Conservation (phyloP, 768 basidiomycete genomes). For the Suillus discolor region DNA sequence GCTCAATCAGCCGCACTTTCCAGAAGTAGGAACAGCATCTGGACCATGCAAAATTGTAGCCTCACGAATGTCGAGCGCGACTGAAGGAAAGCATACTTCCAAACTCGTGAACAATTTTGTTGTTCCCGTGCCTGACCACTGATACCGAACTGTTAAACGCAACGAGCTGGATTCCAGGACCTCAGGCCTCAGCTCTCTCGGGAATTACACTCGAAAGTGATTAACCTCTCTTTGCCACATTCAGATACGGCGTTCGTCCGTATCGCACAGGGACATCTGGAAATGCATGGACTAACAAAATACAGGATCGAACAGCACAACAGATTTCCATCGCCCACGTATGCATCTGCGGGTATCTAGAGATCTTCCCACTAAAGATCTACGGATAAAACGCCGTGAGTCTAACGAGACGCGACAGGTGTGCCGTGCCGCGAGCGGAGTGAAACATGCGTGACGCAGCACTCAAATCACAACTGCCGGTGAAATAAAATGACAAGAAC, state of each 20-base stretch:
- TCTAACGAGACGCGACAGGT: slow-evolving; percentile 56
- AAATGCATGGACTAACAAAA: slow-evolving; percentile 49
- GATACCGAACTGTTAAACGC: slow-evolving; percentile 51
- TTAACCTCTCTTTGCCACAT: slow-evolving; percentile 64
- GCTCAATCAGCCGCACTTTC: slow-evolving; percentile 3
- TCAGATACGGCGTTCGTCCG: slow-evolving; percentile 64
- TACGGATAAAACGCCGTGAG: slow-evolving; percentile 85
- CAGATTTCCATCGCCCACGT: slow-evolving; percentile 64
- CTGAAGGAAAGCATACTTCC: background rate
- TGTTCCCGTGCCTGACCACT: background rate
- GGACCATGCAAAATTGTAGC: background rate
- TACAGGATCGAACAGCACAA: no score
- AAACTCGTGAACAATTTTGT: background rate
- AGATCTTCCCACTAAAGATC: slow-evolving; percentile 69
- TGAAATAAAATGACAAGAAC: slow-evolving; percentile 15
- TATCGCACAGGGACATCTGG: slow-evolving; percentile 79
- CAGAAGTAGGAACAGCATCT: slow-evolving; percentile 7
- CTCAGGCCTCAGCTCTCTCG: slow-evolving; percentile 71
- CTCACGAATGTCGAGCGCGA: background rate
- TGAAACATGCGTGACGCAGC: slow-evolving; percentile 47
- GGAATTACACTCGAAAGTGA: slow-evolving; percentile 78
- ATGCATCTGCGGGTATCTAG: slow-evolving; percentile 38
- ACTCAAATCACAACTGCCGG: slow-evolving; percentile 38
- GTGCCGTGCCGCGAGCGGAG: slow-evolving; percentile 58
- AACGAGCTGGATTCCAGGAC: slow-evolving; percentile 92